Conservation (phyloP, 2,329 filamentous ascomycete genomes). For the Ophiognomonia clavigignenti-juglandacearum region DNA sequence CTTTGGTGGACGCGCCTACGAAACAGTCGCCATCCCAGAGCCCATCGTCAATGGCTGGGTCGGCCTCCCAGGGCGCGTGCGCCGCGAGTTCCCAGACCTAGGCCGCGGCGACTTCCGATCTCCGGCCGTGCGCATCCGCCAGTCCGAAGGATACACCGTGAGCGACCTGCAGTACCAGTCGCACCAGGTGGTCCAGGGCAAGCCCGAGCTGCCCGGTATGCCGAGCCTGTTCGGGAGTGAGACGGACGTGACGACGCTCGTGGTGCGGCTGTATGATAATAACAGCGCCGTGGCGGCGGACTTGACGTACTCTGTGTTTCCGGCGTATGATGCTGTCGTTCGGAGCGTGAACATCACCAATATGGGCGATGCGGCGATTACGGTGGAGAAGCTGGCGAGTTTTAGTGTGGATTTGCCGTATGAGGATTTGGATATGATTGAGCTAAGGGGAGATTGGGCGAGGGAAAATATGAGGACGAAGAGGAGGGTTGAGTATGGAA, state of each 20-base stretch:
- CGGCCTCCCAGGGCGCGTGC: conserved; percentile 41
- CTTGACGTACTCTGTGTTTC: conserved; percentile 60
- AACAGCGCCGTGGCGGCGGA: conserved; percentile 53
- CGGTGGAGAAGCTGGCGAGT: conserved; percentile 53
- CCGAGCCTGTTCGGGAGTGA: conserved; percentile 55
- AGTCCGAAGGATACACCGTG: conserved; percentile 54
- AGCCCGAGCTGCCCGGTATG: conserved; percentile 50
- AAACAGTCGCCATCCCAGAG: conserved; percentile 32
- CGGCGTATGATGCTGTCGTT: conserved; percentile 54
- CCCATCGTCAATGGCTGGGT: conserved; percentile 51
- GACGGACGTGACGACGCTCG: conserved; percentile 52
- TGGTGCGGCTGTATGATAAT: conserved; percentile 54
- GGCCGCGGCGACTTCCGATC: conserved; percentile 59
- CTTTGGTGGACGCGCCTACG: conserved; percentile 52
- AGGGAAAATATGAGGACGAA: conserved; percentile 51
- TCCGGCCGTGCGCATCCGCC: conserved; percentile 56
- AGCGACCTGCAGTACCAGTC: conserved; percentile 54
- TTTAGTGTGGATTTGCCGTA: conserved; percentile 58
- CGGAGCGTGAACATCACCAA: conserved; percentile 60
- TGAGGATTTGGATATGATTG: conserved; percentile 57
- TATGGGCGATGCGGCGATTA: conserved; percentile 45
- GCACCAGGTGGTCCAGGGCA: conserved; percentile 49
- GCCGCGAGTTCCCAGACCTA: conserved; percentile 60
- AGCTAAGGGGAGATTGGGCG: conserved; percentile 59
- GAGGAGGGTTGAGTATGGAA: conserved; percentile 51